A percentile compares a stretch with the other conserved stretches of the same genome.
Evolutionary conservation across 1,284 basidiomycete genomes (phyloP).

Genomic region (Cutaneotrichosporon cutaneum): DNA sequence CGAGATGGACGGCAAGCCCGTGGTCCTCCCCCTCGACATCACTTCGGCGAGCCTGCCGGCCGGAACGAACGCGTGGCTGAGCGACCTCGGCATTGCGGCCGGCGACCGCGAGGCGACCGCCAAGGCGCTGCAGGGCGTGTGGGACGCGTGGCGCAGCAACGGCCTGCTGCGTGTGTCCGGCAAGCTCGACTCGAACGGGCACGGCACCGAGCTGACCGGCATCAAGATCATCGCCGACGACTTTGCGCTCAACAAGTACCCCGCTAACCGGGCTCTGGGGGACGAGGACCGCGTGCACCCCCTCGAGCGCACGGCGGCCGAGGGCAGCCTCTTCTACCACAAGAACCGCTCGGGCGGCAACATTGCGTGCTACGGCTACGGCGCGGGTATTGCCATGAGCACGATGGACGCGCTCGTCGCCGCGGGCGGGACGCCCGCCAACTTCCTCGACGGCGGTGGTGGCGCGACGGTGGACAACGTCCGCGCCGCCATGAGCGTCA

Average conservation of each 20-base stretch:
- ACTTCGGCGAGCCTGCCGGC: slow-evolving; percentile 11
- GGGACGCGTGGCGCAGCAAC: slow-evolving; percentile 23
- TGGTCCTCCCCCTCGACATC: slow-evolving; percentile 20
- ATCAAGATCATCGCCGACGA: slow-evolving; percentile 18
- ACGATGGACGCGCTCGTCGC: slow-evolving; percentile 31
- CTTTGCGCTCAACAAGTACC: slow-evolving; percentile 14
- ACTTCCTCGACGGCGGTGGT: slow-evolving; percentile 38
- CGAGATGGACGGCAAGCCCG: slow-evolving; percentile 13
- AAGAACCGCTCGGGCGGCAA: slow-evolving; percentile 22
- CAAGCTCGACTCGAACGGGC: slow-evolving; percentile 13
- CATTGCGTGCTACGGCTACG: slow-evolving; percentile 28
- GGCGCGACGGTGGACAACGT: slow-evolving; percentile 34
- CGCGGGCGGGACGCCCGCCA: slow-evolving; percentile 30
- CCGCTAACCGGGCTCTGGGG: slow-evolving; percentile 5
- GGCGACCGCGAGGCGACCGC: slow-evolving; percentile 8
- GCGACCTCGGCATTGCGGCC: slow-evolving; percentile 12
- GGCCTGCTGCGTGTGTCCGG: slow-evolving; percentile 20
- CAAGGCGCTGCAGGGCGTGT: slow-evolving; percentile 16
- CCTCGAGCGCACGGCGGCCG: slow-evolving; percentile 21
- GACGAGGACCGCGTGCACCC: slow-evolving; percentile 15
- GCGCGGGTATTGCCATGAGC: slow-evolving; percentile 31
- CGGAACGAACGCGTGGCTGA: slow-evolving; percentile 16
- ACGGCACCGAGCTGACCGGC: slow-evolving; percentile 11
- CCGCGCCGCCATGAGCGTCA: slow-evolving; percentile 26
- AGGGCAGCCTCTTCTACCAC: slow-evolving; percentile 26